phyloP scores from a whole-genome alignment of 1,284 basidiomycete genomes.

The Ustilago bromivora region DNA sequence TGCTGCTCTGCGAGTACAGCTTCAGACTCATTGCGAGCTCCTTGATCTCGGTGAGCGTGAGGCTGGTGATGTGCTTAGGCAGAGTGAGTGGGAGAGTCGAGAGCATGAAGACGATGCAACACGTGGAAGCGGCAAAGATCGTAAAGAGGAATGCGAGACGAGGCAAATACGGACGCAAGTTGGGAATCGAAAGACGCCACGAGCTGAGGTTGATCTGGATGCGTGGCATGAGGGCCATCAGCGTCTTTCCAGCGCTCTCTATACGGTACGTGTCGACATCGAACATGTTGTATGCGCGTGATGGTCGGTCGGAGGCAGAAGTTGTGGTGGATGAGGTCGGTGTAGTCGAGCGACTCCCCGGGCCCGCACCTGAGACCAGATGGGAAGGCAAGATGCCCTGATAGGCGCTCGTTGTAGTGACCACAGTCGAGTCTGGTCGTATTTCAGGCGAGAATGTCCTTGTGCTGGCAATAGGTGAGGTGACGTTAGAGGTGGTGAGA shows the following conservation, averaged over 20 bases:
- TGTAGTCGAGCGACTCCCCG: conserved; percentile 37
- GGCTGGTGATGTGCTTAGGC: conserved; percentile 63
- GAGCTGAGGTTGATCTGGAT: conserved; percentile 47
- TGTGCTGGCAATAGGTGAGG: conserved; percentile 41
- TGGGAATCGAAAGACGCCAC: conserved; percentile 44
- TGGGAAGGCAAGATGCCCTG: conserved; percentile 52
- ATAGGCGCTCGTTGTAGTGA: conserved; percentile 16
- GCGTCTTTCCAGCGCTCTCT: conserved; percentile 23
- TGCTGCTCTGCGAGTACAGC: conserved; percentile 55
- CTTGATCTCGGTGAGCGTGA: conserved; percentile 66
- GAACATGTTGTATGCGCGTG: conserved; percentile 29
- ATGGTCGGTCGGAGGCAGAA: conserved; percentile 19
- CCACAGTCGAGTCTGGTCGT: conserved; percentile 36
- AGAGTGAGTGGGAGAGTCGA: conserved; percentile 64
- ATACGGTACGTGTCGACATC: conserved; percentile 44
- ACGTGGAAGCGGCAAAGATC: conserved; percentile 61
- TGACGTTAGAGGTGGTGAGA: conserved; percentile 37
- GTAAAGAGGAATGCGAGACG: conserved; percentile 53
- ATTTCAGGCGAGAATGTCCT: conserved; percentile 48
- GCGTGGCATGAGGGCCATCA: conserved; percentile 33
- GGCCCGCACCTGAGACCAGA: conserved; percentile 22
- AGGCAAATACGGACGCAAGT: conserved; percentile 57
- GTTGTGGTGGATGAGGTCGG: conserved; percentile 32
- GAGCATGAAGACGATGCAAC: conserved; percentile 58
- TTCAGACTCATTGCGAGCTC: conserved; percentile 60